A percentile compares a stretch with the other conserved stretches of the same genome.
phyloP scores from a whole-genome alignment of 1,284 basidiomycete species.

The Cryptococcus floricola region DNA sequence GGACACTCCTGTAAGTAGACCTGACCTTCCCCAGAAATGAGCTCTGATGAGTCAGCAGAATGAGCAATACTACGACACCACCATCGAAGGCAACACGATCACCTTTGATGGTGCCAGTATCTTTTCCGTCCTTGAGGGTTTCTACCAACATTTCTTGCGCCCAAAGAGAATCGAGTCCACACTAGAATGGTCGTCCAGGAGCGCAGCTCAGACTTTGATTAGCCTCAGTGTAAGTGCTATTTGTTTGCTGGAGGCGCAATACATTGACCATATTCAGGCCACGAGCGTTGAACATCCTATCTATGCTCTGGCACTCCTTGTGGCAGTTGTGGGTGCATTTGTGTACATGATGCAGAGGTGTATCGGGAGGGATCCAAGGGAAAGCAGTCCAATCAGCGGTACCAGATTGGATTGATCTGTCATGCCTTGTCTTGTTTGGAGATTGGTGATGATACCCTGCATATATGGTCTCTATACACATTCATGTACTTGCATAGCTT shows the following conservation, averaged over 20 bases:
- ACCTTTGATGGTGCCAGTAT: slow-evolving; percentile 58
- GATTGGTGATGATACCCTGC: slow-evolving; percentile 9
- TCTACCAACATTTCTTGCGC: slow-evolving; percentile 56
- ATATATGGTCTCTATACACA: slow-evolving; percentile 6
- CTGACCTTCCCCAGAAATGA: neutral
- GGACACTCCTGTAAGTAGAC: slow-evolving; percentile 66
- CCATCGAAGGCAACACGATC: slow-evolving; percentile 65
- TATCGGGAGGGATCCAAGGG: slow-evolving; percentile 28
- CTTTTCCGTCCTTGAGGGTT: slow-evolving; percentile 67
- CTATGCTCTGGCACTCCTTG: slow-evolving; percentile 32
- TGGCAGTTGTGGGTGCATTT: slow-evolving; percentile 31
- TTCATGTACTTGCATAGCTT: neutral
- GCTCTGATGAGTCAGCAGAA: slow-evolving; percentile 6
- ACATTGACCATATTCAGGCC: slow-evolving; percentile 20
- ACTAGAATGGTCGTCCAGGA: slow-evolving; percentile 41
- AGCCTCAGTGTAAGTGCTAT: slow-evolving; percentile 19
- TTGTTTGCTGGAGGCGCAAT: slow-evolving; percentile 1
- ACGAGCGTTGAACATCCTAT: slow-evolving; percentile 42
- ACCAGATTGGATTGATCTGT: slow-evolving; percentile 21
- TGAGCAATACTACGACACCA: slow-evolving; percentile 52
- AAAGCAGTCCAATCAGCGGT: slow-evolving; percentile 8
- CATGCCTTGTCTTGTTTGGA: neutral
- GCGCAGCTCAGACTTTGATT: slow-evolving; percentile 33
- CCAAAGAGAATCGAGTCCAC: slow-evolving; percentile 53
- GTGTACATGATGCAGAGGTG: slow-evolving; percentile 35